phyloP scores from a whole-genome alignment of 768 basidiomycete genomes.

The Mycena maculata region DNA sequence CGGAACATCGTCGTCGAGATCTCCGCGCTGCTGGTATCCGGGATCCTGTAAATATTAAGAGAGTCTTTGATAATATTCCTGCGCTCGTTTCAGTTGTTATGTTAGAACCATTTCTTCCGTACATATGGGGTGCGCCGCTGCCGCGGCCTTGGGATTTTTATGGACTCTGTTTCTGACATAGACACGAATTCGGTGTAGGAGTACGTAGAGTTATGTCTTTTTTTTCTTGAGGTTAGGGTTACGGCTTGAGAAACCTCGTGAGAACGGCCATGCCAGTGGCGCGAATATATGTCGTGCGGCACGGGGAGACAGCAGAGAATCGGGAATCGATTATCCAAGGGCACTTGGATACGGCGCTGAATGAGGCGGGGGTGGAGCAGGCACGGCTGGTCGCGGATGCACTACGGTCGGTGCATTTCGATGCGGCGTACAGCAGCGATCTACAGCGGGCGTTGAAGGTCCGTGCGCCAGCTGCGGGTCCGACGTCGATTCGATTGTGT shows the following conservation, averaged over 20 bases:
- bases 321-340: constrained; percentile 75
- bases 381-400: constrained; percentile 65
- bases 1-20: constrained; percentile 64
- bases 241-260: too few relatives aligned
- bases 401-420: constrained; percentile 66
- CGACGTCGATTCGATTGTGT: not conserved
- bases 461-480: constrained; percentile 32
- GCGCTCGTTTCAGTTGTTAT: not conserved
- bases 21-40: constrained; percentile 50
- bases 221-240: not conserved
- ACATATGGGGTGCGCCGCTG: constrained; percentile 14
- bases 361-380: constrained; percentile 70
- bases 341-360: constrained; percentile 76
- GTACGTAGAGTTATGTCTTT: too few relatives aligned
- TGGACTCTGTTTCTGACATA: not conserved
- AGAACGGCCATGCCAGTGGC: constrained; percentile 38
- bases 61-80: not conserved
- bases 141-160: constrained; percentile 5
- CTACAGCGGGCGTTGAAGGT: constrained; percentile 76
- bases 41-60: constrained; percentile 20
- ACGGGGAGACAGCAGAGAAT: constrained; percentile 85
- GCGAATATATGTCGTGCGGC: constrained; percentile 75
- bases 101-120: not conserved
- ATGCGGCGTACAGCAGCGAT: constrained; percentile 76
- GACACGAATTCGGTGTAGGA: constrained; percentile 2